Evolutionary conservation across 305 asterid species (phyloP), one percentile per base, ranked within the genome.

Genomic region (Fraxinus sp.): DNA sequence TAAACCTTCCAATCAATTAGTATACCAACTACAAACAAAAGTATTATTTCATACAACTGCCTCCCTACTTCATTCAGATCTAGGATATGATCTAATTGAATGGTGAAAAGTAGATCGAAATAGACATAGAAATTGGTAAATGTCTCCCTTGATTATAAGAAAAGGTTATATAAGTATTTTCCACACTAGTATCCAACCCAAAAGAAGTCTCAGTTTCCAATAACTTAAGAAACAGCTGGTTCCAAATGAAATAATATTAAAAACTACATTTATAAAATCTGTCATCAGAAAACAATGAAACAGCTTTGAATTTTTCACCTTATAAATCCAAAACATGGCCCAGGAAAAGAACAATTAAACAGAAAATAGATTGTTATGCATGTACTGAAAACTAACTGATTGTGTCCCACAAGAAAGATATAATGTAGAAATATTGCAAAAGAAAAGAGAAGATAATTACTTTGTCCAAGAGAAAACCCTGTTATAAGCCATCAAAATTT

Each of bases 1-100:
- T 14, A n/a, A 39, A 78, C 11, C 5, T 59, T 24, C 78, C 62
- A 71, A 20, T 57, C 70, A 76, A 80, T 73, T 35, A 82, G 68
- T 32, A 28, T 76, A 74, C 59, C 79, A 80, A 76, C 41, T 24
- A 70, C 11, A 30, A 70, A 28, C 39, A 32, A 32, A 28, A 70
- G 24, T 28, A 32, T 10, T 28, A 70, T 70, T 70, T 32, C 37
- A 68, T 28, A 68, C 37, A 10, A 11, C 1, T 26, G 74, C 74
- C 7, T 68, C 39, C 9, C 74, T 68, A 30, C 10, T 68, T 28
- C 37, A 68, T 68, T 28, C 16, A 2, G 9, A 68, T 30, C 36
- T 13, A 4, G 37, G 74, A 68, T 28, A 68, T 11, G 20, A 26
- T 68, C 18, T 28, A 28, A 35, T 13, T 32, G 76, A 70, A 70